Evolutionary conservation across 257 asterid genomes (phyloP).

Genomic region (Salvia rosmarinus): DNA sequence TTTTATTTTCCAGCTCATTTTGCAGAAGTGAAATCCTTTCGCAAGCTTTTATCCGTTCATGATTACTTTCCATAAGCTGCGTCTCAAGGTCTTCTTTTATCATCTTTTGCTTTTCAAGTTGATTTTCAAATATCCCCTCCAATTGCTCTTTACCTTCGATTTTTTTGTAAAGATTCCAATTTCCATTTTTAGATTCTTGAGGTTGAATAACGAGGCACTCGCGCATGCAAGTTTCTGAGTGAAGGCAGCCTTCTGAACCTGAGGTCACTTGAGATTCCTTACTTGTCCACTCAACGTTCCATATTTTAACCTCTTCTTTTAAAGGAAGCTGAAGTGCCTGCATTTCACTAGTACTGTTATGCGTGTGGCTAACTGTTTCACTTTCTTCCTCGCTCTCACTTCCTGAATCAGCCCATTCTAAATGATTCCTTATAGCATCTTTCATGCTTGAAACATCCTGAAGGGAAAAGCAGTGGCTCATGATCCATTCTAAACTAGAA

Average conservation of each 20-base stretch:
- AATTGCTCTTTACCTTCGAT: constrained; percentile 42
- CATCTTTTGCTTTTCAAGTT: constrained; percentile 43
- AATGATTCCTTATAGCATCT: constrained; percentile 59
- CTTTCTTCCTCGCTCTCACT: constrained; percentile 62
- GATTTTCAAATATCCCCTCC: constrained; percentile 41
- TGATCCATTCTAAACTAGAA: constrained; percentile 74
- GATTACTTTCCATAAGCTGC: constrained; percentile 44
- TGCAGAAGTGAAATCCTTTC: constrained; percentile 46
- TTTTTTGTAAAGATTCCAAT: constrained; percentile 45
- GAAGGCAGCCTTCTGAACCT: constrained; percentile 45
- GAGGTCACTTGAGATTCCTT: constrained; percentile 35
- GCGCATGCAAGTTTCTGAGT: constrained; percentile 42
- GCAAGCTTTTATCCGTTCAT: constrained; percentile 49
- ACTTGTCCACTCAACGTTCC: constrained; percentile 43
- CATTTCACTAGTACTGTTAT: constrained; percentile 33
- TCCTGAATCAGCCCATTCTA: constrained; percentile 76
- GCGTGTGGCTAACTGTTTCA: constrained; percentile 40
- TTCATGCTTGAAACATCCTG: constrained; percentile 88
- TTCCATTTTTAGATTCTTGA: constrained; percentile 48
- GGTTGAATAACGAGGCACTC: constrained; percentile 50
- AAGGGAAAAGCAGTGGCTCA: constrained; percentile 87
- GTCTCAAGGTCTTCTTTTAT: constrained; percentile 52
- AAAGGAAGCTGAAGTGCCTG: constrained; percentile 30
- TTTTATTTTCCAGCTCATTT: constrained; percentile 50
- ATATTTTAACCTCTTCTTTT: constrained; percentile 38